A percentile compares a stretch with the other conserved stretches of the same genome.
phyloP scores from a whole-genome alignment of 495 filamentous ascomycete genomes.

The Pyrenopolyporus hunteri region DNA sequence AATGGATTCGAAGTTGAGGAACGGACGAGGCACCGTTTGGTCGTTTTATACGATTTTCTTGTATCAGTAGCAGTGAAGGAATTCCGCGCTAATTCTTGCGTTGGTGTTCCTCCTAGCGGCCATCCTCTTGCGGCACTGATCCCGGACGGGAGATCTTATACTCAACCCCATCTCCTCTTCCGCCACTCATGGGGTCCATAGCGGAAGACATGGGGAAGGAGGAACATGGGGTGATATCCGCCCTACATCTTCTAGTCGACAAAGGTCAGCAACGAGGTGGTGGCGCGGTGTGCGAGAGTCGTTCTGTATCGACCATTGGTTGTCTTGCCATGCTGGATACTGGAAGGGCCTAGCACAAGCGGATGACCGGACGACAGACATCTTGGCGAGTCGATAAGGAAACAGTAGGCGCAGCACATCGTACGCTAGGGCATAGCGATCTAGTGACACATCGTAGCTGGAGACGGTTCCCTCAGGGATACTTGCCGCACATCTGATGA shows the following conservation, averaged over 20 bases:
- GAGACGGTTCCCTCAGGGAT: slow-evolving; percentile 40
- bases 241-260: slow-evolving; percentile 35
- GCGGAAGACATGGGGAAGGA: slow-evolving; percentile 32
- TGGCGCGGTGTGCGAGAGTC: slow-evolving; percentile 34
- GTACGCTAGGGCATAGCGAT: slow-evolving; percentile 38
- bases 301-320: slow-evolving; percentile 37
- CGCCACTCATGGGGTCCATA: slow-evolving; percentile 21
- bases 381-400: slow-evolving; percentile 41
- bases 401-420: slow-evolving; percentile 35
- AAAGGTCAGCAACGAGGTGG: slow-evolving; percentile 36
- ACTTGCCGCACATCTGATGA: slow-evolving; percentile 39
- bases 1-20: slow-evolving; percentile 1
- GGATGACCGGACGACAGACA: slow-evolving; percentile 32
- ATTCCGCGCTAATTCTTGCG: slow-evolving; percentile 17
- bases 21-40: background rate
- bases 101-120: background rate
- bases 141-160: slow-evolving; percentile 33
- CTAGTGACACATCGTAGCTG: slow-evolving; percentile 39
- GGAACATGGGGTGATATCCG: slow-evolving; percentile 39
- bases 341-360: slow-evolving; percentile 35
- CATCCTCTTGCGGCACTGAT: slow-evolving; percentile 7
- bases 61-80: background rate
- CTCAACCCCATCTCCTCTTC: slow-evolving; percentile 21
- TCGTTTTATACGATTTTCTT: background rate
- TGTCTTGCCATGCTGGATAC: slow-evolving; percentile 25